Evolutionary conservation across 768 basidiomycete species (phyloP).

Genomic region (Symmetrospora coprosmae): DNA sequence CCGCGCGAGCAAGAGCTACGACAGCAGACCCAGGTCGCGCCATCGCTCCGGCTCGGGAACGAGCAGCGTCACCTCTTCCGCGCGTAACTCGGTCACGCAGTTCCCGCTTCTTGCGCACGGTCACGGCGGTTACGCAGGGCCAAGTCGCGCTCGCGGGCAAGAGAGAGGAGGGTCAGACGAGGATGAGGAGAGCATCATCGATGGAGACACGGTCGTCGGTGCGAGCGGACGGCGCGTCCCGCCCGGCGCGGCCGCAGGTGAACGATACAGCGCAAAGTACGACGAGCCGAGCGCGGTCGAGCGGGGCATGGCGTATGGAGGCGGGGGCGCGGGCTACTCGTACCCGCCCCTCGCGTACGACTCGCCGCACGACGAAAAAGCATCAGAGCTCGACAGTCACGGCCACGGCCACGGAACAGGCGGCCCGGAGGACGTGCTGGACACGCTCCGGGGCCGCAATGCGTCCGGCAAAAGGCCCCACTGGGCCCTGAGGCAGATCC

Average conservation of each 20-base stretch:
- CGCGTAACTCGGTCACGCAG: no score
- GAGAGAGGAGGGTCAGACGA: no score
- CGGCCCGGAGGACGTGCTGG: background rate
- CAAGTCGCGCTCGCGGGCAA: no score
- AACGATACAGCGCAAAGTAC: background rate
- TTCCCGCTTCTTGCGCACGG: no score
- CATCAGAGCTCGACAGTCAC: background rate
- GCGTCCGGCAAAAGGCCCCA: conserved; percentile 16
- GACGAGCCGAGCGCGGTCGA: background rate
- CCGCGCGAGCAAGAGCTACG: no score
- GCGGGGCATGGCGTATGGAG: background rate
- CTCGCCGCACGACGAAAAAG: background rate
- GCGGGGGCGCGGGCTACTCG: no score
- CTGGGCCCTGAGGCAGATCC: conserved; percentile 23
- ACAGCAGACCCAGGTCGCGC: no score
- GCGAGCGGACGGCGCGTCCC: no score
- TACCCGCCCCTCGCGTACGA: conserved; percentile 15
- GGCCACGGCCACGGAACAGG: background rate
- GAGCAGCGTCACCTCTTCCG: no score
- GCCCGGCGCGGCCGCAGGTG: no score
- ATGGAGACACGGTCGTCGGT: conserved; percentile 9
- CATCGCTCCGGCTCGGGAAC: no score
- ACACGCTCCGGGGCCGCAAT: conserved; percentile 1
- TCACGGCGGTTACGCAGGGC: no score
- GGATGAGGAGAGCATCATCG: background rate